A percentile compares a stretch with the other conserved stretches of the same genome.
Evolutionary conservation across 371 early-diverging fungal species (phyloP).

Genomic region (Mucor racemosus): DNA sequence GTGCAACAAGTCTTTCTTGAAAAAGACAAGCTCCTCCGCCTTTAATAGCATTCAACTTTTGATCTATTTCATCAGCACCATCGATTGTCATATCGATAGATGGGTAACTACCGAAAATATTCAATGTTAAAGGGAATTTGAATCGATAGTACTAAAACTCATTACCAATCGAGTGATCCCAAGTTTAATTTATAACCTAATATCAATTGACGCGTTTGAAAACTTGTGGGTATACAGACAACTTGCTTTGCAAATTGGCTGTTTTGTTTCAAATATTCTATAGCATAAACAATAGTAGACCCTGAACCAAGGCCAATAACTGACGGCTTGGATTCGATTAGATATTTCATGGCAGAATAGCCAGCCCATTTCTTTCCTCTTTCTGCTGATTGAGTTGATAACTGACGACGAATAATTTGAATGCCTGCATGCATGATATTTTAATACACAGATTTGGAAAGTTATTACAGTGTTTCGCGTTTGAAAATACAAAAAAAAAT

Average conservation of each 20-base stretch:
- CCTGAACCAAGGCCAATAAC: conserved; percentile 90
- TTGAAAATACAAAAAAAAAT: too few relatives aligned
- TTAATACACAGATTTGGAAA: too few relatives aligned
- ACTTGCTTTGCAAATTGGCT: conserved; percentile 46
- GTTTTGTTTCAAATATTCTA: conserved; percentile 72
- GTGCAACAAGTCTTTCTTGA: conserved; percentile 91
- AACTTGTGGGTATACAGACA: conserved; percentile 89
- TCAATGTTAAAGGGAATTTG: too few relatives aligned
- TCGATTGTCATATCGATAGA: conserved; percentile 88
- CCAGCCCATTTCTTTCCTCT: conserved; percentile 80
- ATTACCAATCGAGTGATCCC: conserved; percentile 72
- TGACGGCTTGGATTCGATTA: conserved; percentile 61
- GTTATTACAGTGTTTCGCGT: too few relatives aligned
- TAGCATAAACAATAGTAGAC: conserved; percentile 85
- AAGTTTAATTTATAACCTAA: conserved; percentile 63
- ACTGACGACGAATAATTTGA: not conserved
- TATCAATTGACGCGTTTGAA: conserved; percentile 83
- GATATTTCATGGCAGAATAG: conserved; percentile 78
- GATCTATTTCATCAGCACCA: conserved; percentile 91
- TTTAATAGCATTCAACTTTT: conserved; percentile 84
- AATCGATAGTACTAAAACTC: not conserved
- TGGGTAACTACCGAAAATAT: conserved; percentile 44
- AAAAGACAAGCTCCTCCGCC: conserved; percentile 94
- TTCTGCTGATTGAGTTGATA: conserved; percentile 10
- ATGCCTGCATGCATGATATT: not conserved